Percentiles rank a stretch among this genome's conserved stretches.
phyloP scores from a whole-genome alignment of 805 yeast species.

The Nakazawaea peltata region DNA sequence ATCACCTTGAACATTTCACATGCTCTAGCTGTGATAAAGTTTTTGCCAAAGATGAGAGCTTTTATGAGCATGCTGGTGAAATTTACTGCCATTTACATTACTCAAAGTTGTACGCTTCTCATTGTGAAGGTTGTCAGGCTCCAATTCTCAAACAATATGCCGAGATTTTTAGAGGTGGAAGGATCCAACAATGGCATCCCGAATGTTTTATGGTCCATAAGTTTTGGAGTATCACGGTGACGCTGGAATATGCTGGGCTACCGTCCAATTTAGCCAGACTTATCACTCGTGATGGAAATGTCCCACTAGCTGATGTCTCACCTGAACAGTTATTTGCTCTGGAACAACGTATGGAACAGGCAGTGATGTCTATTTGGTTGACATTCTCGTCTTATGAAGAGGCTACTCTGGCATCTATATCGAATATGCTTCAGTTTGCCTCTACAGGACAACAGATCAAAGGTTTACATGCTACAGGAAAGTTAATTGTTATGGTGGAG shows the following conservation, averaged over 20 bases:
- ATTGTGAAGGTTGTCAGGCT: conserved; percentile 89
- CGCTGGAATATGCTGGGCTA: conserved; percentile 50
- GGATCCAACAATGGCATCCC: conserved; percentile 97
- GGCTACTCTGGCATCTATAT: conserved; percentile 78
- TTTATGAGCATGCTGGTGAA: conserved; percentile 76
- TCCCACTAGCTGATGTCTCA: conserved; percentile 26
- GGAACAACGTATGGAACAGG: conserved; percentile 56
- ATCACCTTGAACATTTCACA: conserved; percentile 91
- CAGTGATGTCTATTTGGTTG: conserved; percentile 69
- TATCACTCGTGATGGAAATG: conserved; percentile 8
- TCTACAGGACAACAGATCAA: conserved; percentile 60
- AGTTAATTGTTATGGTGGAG: conserved; percentile 65
- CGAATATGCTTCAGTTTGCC: conserved; percentile 84
- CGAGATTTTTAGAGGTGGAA: conserved; percentile 84
- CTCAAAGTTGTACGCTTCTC: conserved; percentile 75
- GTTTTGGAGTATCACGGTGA: conserved; percentile 86
- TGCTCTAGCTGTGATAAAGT: conserved; percentile 81
- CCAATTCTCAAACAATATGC: conserved; percentile 93
- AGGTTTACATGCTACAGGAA: conserved; percentile 66
- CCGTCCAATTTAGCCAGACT: conserved; percentile 12
- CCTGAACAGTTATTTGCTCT: conserved; percentile 42
- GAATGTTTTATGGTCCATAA: conserved; percentile 98
- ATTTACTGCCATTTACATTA: conserved; percentile 92
- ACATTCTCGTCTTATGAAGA: conserved; percentile 86
- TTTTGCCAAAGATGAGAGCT: conserved; percentile 87